Percentiles rank a stretch among this genome's conserved stretches.
Conservation (phyloP, 192 early-diverging fungal genomes). For the Podila minutissima region DNA sequence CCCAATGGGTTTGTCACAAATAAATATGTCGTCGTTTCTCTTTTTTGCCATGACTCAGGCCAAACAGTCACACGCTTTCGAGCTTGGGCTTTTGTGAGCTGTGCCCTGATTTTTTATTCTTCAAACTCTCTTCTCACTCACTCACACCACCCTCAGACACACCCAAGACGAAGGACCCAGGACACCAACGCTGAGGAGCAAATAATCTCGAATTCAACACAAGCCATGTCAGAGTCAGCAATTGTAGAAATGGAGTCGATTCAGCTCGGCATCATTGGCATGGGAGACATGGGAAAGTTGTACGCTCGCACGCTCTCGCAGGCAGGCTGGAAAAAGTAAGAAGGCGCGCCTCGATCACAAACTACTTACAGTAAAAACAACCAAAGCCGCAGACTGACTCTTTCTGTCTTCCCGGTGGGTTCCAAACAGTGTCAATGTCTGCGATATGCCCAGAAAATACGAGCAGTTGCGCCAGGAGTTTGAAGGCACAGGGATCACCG, state of each 20-base stretch:
- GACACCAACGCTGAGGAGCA: neutral
- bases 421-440: conserved; percentile 78
- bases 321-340: conserved; percentile 83
- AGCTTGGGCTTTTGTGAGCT: neutral
- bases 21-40: neutral
- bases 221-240: conserved; percentile 3
- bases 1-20: neutral
- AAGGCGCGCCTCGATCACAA: neutral
- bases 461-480: conserved; percentile 72
- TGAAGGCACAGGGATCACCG: conserved; percentile 63
- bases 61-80: neutral
- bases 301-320: conserved; percentile 79
- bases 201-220: neutral
- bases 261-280: conserved; percentile 93
- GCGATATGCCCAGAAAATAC: conserved; percentile 84
- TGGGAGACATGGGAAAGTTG: conserved; percentile 95
- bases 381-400: neutral
- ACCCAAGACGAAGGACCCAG: neutral
- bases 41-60: neutral
- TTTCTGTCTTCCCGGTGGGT: neutral
- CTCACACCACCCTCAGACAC: neutral
- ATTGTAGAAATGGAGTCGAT: conserved; percentile 64
- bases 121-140: neutral
- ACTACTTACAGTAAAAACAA: neutral
- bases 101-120: neutral